Conservation (phyloP, 2,329 filamentous ascomycete genomes). For the Acarospora socialis region DNA sequence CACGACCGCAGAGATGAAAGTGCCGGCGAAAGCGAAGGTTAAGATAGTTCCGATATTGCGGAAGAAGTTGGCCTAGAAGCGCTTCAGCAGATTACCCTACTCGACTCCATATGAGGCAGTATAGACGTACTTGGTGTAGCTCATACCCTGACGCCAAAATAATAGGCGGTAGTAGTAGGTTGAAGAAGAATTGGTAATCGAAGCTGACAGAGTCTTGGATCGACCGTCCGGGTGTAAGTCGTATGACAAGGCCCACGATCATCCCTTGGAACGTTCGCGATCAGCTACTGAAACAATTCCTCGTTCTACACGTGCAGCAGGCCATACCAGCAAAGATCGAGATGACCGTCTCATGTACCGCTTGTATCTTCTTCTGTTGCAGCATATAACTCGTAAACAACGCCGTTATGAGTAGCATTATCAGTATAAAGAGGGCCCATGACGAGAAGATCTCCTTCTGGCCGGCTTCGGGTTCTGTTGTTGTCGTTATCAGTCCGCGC, state of each 20-base stretch:
- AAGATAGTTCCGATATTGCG: constrained; percentile 94
- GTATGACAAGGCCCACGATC: constrained; percentile 80
- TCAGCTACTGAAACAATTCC: neutral
- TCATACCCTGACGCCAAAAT: constrained; percentile 96
- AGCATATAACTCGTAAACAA: constrained; percentile 96
- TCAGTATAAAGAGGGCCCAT: constrained; percentile 95
- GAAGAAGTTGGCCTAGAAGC: constrained; percentile 76
- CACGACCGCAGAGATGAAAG: constrained; percentile 92
- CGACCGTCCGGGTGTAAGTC: constrained; percentile 64
- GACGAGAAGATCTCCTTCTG: constrained; percentile 91
- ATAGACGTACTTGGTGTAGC: constrained; percentile 55
- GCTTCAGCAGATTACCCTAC: constrained; percentile 1
- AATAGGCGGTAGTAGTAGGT: constrained; percentile 92
- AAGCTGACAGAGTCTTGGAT: constrained; percentile 89
- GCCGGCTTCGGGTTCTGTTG: constrained; percentile 59
- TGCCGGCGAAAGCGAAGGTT: constrained; percentile 93
- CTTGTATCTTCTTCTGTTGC: constrained; percentile 92
- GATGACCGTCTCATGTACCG: constrained; percentile 93
- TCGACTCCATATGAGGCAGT: neutral
- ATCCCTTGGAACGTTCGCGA: constrained; percentile 51
- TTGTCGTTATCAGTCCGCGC: constrained; percentile 18
- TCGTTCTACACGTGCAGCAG: no score
- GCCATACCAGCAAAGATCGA: constrained; percentile 83
- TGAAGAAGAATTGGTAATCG: constrained; percentile 99
- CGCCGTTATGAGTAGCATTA: constrained; percentile 81